Percentiles rank a stretch among this genome's conserved stretches.
Conservation (phyloP, 2,329 filamentous ascomycete species). For the Apiospora hydei region DNA sequence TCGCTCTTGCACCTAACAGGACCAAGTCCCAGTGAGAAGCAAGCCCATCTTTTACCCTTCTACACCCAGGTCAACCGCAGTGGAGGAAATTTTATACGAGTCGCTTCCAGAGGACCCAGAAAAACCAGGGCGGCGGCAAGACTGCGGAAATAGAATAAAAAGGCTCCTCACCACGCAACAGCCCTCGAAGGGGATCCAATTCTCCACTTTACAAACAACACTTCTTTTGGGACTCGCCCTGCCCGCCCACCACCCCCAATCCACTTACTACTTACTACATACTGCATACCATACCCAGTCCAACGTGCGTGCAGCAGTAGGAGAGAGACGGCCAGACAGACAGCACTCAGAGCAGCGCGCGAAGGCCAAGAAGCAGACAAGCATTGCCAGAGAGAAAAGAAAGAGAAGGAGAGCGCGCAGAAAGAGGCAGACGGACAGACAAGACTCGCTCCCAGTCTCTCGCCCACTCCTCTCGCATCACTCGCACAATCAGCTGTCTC, state of each 20-base stretch:
- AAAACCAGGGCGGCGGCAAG: slow-evolving; percentile 19
- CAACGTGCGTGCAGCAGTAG: slow-evolving; percentile 21
- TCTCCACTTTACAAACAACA: slow-evolving; percentile 47
- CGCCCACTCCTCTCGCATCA: slow-evolving; percentile 19
- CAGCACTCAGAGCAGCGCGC: neutral
- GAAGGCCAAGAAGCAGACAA: slow-evolving; percentile 3
- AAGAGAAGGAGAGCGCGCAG: slow-evolving; percentile 6
- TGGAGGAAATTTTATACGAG: slow-evolving; percentile 23
- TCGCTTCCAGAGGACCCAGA: neutral
- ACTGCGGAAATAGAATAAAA: slow-evolving; percentile 40
- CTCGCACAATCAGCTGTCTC: slow-evolving; percentile 19
- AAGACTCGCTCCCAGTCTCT: slow-evolving; percentile 4
- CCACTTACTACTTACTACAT: slow-evolving; percentile 21
- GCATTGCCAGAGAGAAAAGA: slow-evolving; percentile 11
- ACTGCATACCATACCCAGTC: slow-evolving; percentile 21
- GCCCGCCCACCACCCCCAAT: slow-evolving; percentile 22
- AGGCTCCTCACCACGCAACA: slow-evolving; percentile 34
- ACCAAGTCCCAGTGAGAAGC: slow-evolving; percentile 7
- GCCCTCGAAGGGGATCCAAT: slow-evolving; percentile 42
- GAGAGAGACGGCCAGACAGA: neutral
- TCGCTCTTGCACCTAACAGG: slow-evolving; percentile 22
- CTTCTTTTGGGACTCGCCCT: slow-evolving; percentile 22
- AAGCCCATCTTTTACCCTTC: slow-evolving; percentile 21
- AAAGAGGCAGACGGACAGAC: neutral
- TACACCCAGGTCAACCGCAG: slow-evolving; percentile 20